phyloP scores from a whole-genome alignment of 805 yeast genomes.

The Sungouiella thailandica region DNA sequence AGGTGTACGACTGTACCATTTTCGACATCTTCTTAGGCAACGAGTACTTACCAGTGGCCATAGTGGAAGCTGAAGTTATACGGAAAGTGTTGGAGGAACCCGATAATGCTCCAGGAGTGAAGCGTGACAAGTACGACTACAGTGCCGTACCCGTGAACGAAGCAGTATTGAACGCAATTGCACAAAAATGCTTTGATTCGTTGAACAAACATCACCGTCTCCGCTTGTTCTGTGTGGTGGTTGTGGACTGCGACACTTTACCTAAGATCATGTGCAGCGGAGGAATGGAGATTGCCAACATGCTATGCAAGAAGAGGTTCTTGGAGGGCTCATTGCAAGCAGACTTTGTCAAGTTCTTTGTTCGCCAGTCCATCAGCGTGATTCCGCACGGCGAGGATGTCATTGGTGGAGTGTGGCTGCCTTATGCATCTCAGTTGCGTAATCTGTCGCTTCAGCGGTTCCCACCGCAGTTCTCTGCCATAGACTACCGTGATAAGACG shows the following conservation, averaged over 20 bases:
- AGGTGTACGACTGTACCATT: conserved; percentile 84
- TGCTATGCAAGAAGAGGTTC: conserved; percentile 73
- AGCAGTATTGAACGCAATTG: conserved; percentile 38
- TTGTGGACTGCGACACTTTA: conserved; percentile 73
- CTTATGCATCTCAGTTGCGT: conserved; percentile 64
- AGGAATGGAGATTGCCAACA: conserved; percentile 88
- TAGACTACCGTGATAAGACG: conserved; percentile 71
- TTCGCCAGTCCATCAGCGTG: conserved; percentile 56
- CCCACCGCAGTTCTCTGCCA: conserved; percentile 75
- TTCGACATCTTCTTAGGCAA: conserved; percentile 78
- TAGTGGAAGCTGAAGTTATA: conserved; percentile 64
- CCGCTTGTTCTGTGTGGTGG: conserved; percentile 73
- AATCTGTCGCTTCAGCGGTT: conserved; percentile 53
- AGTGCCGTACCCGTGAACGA: conserved; percentile 41
- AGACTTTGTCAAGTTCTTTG: conserved; percentile 74
- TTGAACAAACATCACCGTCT: conserved; percentile 55
- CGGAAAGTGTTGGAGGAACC: conserved; percentile 34
- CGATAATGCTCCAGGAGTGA: conserved; percentile 9
- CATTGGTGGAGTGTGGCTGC: conserved; percentile 81
- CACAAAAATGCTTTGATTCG: conserved; percentile 40
- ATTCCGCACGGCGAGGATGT: conserved; percentile 73
- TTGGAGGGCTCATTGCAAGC: conserved; percentile 76
- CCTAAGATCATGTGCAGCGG: conserved; percentile 85
- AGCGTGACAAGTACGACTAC: conserved; percentile 16
- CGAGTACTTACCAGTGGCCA: conserved; percentile 79